phyloP scores from a whole-genome alignment of 129 eudicot species.

The Artemisia tridentata region DNA sequence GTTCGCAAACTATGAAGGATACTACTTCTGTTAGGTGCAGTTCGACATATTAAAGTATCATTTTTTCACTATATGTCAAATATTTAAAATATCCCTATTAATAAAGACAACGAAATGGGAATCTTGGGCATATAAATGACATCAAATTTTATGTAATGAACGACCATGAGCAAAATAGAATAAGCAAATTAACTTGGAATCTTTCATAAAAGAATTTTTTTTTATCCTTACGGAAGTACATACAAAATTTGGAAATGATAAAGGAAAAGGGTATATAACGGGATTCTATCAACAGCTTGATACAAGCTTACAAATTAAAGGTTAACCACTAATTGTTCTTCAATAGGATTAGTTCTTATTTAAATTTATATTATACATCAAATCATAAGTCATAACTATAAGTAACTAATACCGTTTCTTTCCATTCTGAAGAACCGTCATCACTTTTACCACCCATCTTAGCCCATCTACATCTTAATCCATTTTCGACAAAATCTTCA shows the following conservation, averaged over 20 bases:
- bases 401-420: constrained; percentile 76
- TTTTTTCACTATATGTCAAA: background rate
- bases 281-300: background rate
- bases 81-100: background rate
- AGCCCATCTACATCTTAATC: constrained; percentile 90
- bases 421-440: constrained; percentile 83
- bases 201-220: background rate
- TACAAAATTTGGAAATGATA: background rate
- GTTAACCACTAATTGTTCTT: background rate
- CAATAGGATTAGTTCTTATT: background rate
- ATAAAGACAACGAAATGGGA: background rate
- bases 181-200: background rate
- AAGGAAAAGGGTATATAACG: background rate
- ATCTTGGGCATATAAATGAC: background rate
- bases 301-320: constrained; percentile 7
- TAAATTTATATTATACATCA: constrained; percentile 21
- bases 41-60: background rate
- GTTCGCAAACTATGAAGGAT: background rate
- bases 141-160: background rate
- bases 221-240: background rate
- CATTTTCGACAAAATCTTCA: constrained; percentile 85
- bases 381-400: background rate
- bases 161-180: background rate
- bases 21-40: background rate
- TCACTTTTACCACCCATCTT: constrained; percentile 85